Conservation (phyloP, 1,139 yeast species). For the Kazachstania sp. region DNA sequence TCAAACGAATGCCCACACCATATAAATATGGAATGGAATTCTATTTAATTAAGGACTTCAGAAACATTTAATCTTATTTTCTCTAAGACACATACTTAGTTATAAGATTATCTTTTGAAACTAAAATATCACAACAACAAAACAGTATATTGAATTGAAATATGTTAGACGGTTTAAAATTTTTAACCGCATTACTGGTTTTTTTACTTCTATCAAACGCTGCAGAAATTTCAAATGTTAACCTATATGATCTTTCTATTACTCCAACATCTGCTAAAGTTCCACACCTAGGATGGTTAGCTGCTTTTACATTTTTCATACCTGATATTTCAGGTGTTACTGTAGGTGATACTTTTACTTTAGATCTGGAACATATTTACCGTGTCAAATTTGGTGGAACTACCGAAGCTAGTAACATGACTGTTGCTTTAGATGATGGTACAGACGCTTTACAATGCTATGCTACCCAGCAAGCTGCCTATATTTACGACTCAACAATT, state of each 20-base stretch:
- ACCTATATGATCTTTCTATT: constrained; percentile 6
- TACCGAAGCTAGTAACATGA: constrained; percentile 9
- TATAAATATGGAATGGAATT: too few species aligned
- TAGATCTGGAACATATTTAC: constrained; percentile 29
- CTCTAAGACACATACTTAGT: too few species aligned
- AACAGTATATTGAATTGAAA: not conserved
- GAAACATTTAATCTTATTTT: too few species aligned
- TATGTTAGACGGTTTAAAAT: not conserved
- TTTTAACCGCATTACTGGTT: not conserved
- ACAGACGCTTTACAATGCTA: constrained; percentile 26
- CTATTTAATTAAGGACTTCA: too few species aligned
- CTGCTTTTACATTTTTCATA: constrained; percentile 25
- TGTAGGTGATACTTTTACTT: constrained; percentile 24
- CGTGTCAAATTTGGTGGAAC: constrained; percentile 28
- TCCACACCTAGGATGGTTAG: constrained; percentile 32
- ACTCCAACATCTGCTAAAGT: constrained; percentile 1
- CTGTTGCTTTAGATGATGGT: constrained; percentile 20
- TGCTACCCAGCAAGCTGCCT: constrained; percentile 31
- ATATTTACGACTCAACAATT: constrained; percentile 21
- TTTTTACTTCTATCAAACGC: constrained; percentile 1
- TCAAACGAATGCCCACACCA: too few species aligned
- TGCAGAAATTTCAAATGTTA: constrained; percentile 6
- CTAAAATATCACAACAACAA: not conserved
- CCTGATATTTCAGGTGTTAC: constrained; percentile 15
- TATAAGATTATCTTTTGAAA: not conserved